Evolutionary conservation across 176 grass and related monocot genomes (phyloP), one percentile per base, ranked within the genome.

Genomic region (Ensete glaucum): DNA sequence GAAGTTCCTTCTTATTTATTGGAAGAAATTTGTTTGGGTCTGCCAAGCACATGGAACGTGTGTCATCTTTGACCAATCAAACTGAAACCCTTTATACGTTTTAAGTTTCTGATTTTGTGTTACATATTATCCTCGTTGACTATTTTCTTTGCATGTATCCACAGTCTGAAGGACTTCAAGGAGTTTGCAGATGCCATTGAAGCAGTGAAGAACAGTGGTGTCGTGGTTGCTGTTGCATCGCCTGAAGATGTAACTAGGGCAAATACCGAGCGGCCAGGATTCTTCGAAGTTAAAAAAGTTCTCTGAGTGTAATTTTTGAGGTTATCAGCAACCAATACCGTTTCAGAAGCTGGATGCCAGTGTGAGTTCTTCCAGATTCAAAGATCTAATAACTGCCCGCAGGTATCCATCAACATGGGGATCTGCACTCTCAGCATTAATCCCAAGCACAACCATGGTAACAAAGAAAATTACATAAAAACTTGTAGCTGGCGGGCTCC

Each of bases 101-200:
- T 43, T 43, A 6, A 43, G 34, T 43, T 43, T 43, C 34, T 43
- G 20, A 54, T 9, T 23, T 51, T 73, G 9, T 62, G 53, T 24
- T 52, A 8, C n/a, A 11, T 9, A 48, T 73, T 73, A 29, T 20
- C 54, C 13, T 26, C 9, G 9, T 22, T 77, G 24, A 77, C 23
- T 58, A 16, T 60, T 67, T 85, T 79, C 17, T 74, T 76, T 56
- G 22, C 8, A 29, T 62, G 19, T 85, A 26, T 83, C 9, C 54
- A 77, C 85, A 99, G 95, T 57, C 54, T 80, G 62, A 91, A 93
- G 78, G 90, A 99, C 85, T 94, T 99, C 80, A 94, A 94, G 86
- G 95, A 99, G 82, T 99, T 99, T 23, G 90, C 88, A 25, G 88
- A 91, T 85, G 90, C 81, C 10, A 83, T 94, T 1, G 90, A 99